Percentiles rank a stretch among this genome's conserved stretches.
phyloP scores from a whole-genome alignment of 2,329 filamentous ascomycete genomes.

The Alternaria gansuensis region DNA sequence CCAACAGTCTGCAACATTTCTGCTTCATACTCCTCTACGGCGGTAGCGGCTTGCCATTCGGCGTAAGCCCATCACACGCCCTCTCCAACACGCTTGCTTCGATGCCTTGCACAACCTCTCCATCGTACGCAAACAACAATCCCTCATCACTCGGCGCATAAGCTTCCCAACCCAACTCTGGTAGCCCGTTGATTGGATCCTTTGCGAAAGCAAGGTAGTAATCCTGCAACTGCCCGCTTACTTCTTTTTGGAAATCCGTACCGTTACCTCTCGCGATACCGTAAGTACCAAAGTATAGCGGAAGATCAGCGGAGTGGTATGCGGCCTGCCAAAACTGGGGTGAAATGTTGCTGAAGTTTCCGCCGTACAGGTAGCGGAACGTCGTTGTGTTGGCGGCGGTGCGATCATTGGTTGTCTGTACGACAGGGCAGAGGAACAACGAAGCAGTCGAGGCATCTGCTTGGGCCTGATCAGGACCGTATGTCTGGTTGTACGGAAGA shows the following conservation, averaged over 20 bases:
- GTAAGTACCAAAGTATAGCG: slow-evolving; percentile 51
- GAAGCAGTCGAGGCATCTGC: slow-evolving; percentile 35
- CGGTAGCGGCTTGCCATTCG: slow-evolving; percentile 19
- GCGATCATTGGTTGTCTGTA: slow-evolving; percentile 41
- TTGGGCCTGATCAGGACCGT: slow-evolving; percentile 35
- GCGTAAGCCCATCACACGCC: slow-evolving; percentile 26
- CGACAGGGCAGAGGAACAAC: slow-evolving; percentile 45
- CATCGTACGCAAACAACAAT: slow-evolving; percentile 34
- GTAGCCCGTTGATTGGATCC: slow-evolving; percentile 44
- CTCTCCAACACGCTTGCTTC: slow-evolving; percentile 31
- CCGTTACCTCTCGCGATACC: slow-evolving; percentile 38
- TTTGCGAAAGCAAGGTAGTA: slow-evolving; percentile 50
- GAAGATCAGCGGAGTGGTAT: slow-evolving; percentile 50
- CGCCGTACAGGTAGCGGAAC: slow-evolving; percentile 52
- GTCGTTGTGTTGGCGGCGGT: slow-evolving; percentile 38
- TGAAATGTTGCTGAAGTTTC: slow-evolving; percentile 50
- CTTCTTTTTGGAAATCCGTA: slow-evolving; percentile 41
- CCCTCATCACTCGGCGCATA: slow-evolving; percentile 40
- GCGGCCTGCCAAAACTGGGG: slow-evolving; percentile 50
- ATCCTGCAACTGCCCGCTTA: slow-evolving; percentile 52
- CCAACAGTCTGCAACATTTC: background rate
- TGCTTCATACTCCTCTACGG: background rate
- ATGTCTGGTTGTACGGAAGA: slow-evolving; percentile 40
- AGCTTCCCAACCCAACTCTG: slow-evolving; percentile 45
- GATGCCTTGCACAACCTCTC: slow-evolving; percentile 30